Percentiles rank a stretch among this genome's conserved stretches.
phyloP scores from a whole-genome alignment of 106 monocot genomes.

The Gastrodia elata region DNA sequence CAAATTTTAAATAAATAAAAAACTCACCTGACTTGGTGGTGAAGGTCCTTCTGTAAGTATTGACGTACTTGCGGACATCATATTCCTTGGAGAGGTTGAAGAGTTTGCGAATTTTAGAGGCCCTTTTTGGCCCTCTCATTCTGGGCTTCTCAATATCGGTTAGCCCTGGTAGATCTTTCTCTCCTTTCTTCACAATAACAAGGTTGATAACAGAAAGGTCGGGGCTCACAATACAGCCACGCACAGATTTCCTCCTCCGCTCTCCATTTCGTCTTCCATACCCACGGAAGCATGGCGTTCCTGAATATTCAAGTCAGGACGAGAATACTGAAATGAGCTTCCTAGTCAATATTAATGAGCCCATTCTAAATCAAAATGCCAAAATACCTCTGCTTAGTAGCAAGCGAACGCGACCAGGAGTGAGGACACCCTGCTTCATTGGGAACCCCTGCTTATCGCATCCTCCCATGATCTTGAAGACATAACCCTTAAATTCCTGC shows the following conservation, averaged over 20 bases:
- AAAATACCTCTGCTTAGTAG: conserved; percentile 50
- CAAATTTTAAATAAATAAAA: too few relatives aligned
- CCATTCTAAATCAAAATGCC: too few relatives aligned
- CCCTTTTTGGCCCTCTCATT: conserved; percentile 31
- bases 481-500: conserved; percentile 65
- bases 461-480: conserved; percentile 68
- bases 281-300: conserved; percentile 27
- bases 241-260: conserved; percentile 28
- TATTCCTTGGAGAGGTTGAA: conserved; percentile 30
- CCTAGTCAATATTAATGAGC: too few relatives aligned
- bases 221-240: conserved; percentile 26
- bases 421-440: conserved; percentile 77
- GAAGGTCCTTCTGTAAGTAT: conserved; percentile 21
- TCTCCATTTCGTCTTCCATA: conserved; percentile 28
- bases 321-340: too few relatives aligned
- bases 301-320: too few relatives aligned
- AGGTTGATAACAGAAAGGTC: conserved; percentile 24
- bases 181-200: conserved; percentile 30
- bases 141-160: conserved; percentile 29
- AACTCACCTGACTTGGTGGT: conserved; percentile 13
- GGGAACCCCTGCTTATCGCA: conserved; percentile 74
- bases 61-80: conserved; percentile 29
- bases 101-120: conserved; percentile 27
- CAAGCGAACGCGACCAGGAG: conserved; percentile 61
- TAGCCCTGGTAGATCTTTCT: conserved; percentile 25